phyloP scores from a whole-genome alignment of 139 green algal species.

The Penium margaritaceum region DNA sequence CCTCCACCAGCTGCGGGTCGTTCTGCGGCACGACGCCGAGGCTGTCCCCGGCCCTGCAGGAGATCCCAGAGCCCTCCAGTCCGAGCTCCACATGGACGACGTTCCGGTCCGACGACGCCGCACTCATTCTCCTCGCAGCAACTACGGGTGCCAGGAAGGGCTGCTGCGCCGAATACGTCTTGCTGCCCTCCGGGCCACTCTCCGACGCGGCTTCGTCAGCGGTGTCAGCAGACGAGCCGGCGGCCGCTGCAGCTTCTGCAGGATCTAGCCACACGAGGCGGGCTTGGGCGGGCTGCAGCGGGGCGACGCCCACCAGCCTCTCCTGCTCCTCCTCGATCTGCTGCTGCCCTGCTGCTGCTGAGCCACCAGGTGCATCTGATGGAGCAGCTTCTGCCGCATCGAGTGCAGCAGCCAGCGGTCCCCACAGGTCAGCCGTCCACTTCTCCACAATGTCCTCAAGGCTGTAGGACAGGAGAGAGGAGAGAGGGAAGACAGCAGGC shows the following conservation, averaged over 20 bases:
- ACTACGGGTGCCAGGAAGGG: slow-evolving; percentile 12
- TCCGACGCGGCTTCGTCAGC: slow-evolving; percentile 29
- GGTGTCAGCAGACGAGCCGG: slow-evolving; percentile 7
- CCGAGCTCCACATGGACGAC: slow-evolving; percentile 83
- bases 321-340: slow-evolving; percentile 22
- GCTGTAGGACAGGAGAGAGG: slow-evolving; percentile 1
- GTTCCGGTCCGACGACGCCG: slow-evolving; percentile 27
- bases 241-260: neutral
- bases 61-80: slow-evolving; percentile 59
- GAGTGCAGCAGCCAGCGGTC: slow-evolving; percentile 48
- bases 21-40: slow-evolving; percentile 78
- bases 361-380: neutral
- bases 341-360: neutral
- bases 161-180: neutral
- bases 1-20: slow-evolving; percentile 55
- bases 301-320: slow-evolving; percentile 58
- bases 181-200: neutral
- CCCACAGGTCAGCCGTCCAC: slow-evolving; percentile 74
- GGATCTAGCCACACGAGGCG: neutral
- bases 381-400: neutral
- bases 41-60: slow-evolving; percentile 70
- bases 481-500: neutral
- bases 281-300: slow-evolving; percentile 49
- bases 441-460: slow-evolving; percentile 62
- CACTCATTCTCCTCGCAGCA: slow-evolving; percentile 25